Conservation (phyloP, 163 green algal genomes). For the Scenedesmus sp. region DNA sequence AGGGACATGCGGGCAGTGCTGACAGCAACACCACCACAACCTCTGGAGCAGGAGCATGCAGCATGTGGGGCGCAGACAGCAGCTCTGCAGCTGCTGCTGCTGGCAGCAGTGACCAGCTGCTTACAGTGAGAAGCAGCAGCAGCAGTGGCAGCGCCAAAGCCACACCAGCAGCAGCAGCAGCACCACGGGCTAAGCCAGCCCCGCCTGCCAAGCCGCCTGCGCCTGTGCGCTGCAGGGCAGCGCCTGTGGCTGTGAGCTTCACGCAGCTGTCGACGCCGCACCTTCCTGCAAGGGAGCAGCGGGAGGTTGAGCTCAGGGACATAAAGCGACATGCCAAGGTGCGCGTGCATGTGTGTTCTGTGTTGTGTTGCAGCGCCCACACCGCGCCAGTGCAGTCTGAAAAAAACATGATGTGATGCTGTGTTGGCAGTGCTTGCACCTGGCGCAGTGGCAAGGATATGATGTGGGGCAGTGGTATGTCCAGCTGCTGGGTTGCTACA, state of each 20-base stretch:
- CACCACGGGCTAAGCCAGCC: no score
- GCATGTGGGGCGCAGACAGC: background rate
- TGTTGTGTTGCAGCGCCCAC: no score
- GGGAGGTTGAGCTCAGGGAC: slow-evolving; percentile 74
- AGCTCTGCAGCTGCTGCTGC: background rate
- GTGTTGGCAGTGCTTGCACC: background rate
- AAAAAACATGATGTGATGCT: background rate
- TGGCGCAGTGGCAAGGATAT: background rate
- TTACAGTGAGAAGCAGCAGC: background rate
- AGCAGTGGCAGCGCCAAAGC: background rate
- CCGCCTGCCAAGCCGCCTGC: background rate
- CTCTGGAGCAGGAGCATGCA: background rate
- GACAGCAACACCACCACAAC: background rate
- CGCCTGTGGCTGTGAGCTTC: slow-evolving; percentile 51
- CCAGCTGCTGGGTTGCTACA: background rate
- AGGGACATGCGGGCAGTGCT: background rate
- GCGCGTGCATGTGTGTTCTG: background rate
- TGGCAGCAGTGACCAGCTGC: background rate
- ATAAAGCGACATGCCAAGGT: slow-evolving; percentile 61
- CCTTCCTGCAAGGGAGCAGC: slow-evolving; percentile 74
- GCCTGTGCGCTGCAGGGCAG: slow-evolving; percentile 25
- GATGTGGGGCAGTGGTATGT: background rate
- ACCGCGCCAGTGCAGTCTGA: no score
- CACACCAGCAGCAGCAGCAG: background rate
- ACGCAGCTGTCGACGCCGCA: slow-evolving; percentile 72